phyloP scores from a whole-genome alignment of 495 filamentous ascomycete genomes.

The Aspergillus wentii region DNA sequence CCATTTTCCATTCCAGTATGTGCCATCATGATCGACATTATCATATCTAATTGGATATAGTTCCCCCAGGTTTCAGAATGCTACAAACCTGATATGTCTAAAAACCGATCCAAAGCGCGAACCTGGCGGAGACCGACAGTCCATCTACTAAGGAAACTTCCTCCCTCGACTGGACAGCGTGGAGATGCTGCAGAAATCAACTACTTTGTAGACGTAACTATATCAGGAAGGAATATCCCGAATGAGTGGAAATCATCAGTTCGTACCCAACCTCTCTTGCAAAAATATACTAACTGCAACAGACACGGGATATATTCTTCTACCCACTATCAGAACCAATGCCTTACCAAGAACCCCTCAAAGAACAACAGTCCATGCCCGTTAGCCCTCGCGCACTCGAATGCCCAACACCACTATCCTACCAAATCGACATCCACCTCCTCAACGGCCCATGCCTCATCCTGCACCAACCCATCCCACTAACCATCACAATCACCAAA shows the following conservation, averaged over 20 bases:
- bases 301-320: not conserved
- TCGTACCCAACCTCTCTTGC: not conserved
- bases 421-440: constrained; percentile 3
- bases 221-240: not conserved
- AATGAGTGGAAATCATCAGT: too few species aligned
- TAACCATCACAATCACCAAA: constrained; percentile 1
- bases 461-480: constrained; percentile 2
- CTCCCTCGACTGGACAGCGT: constrained; percentile 6
- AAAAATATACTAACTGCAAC: not conserved
- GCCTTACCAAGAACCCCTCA: too few species aligned
- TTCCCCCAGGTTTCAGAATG: constrained; percentile 8
- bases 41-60: not conserved
- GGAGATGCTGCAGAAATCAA: constrained; percentile 3
- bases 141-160: constrained; percentile 11
- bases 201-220: constrained; percentile 5
- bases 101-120: not conserved
- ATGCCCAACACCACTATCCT: not conserved
- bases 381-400: too few species aligned
- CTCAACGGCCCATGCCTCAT: constrained; percentile 3
- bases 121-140: too few species aligned
- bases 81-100: not conserved
- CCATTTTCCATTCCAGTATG: constrained; percentile 6
- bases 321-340: too few species aligned
- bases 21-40: not conserved
- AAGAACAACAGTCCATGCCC: too few species aligned